Evolutionary conservation across 495 filamentous ascomycete species (phyloP).

Genomic region (Aspergillus carlsbadensis): DNA sequence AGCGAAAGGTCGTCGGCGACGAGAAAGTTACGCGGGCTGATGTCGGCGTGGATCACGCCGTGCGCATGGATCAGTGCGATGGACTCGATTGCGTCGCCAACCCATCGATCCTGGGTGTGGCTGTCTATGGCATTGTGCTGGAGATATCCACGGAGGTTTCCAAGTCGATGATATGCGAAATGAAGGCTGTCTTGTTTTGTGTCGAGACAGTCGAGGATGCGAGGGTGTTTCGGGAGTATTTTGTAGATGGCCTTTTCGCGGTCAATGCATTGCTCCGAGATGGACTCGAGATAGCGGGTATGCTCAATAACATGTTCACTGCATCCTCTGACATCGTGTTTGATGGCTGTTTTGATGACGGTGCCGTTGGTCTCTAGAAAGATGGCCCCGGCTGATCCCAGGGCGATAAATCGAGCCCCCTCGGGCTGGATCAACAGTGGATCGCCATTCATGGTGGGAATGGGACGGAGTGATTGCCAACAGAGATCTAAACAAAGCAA

Average conservation of each 20-base stretch:
- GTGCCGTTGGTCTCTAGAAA: not conserved
- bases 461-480: too few relatives aligned
- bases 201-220: constrained; percentile 21
- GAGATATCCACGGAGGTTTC: too few relatives aligned
- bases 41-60: constrained; percentile 30
- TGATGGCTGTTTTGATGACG: constrained; percentile 15
- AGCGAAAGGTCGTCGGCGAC: constrained; percentile 29
- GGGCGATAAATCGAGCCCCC: constrained; percentile 11
- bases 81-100: constrained; percentile 21
- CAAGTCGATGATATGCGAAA: constrained; percentile 10
- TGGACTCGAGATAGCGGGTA: constrained; percentile 1
- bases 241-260: constrained; percentile 18
- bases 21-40: constrained; percentile 33
- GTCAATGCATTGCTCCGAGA: constrained; percentile 10
- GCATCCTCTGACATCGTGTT: constrained; percentile 10
- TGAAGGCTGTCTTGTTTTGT: constrained; percentile 13
- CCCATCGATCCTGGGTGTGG: constrained; percentile 23
- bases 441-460: too few relatives aligned
- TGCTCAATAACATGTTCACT: constrained; percentile 3
- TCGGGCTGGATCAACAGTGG: too few relatives aligned
- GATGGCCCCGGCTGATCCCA: constrained; percentile 11
- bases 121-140: too few relatives aligned
- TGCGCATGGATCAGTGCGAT: constrained; percentile 22
- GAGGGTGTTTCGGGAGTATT: constrained; percentile 8
- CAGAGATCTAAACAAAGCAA: too few relatives aligned